Base-by-base conservation (phyloP, 2,329 filamentous ascomycete genomes). In the Botrytis galanthina region DNA sequence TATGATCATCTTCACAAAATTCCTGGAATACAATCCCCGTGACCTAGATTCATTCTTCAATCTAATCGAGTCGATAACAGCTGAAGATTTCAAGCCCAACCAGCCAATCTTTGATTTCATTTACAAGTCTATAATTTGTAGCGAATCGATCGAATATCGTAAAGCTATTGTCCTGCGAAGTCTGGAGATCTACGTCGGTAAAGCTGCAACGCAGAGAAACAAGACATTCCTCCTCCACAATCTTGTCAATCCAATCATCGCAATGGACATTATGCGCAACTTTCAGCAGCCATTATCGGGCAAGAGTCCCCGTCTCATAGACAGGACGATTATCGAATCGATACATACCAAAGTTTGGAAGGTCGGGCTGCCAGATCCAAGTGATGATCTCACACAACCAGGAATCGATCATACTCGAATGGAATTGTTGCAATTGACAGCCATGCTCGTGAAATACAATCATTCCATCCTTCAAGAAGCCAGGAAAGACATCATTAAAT, bases 401-500 rank as follows among this genome's bases (percentile, higher is more conserved):
- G 94, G 95, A 20, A 94, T 98, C 70, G 96, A 99, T 80, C 96
- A 98, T 82, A 97, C 95, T 2, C 89, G 96, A 26, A 97, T 98
- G 90, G 97, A 99, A 81, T 88, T 98, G 16, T 88, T 99, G 63
- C 97, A 99, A 81, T 88, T 98, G 62, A 98, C 96, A 9, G 95
- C 96, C 0, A 90, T 99, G 85, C 86, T 99, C 57, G 92, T 99
- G 83, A 99, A 99, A 81, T 97, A 98, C 79, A 94, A 99, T 79
- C 91, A 95, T 79, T 89, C 89, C 46, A 92, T 94, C 71, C 88
- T 99, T 1, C 93, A 97, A 77, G 96, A 98, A 79, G 91, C 93
- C 3, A 91, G 97, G 54, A 99, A 99, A 83, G 96, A 99, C 76
- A 95, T 99, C 75, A 99, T 99, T 80, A 98, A 98, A 83, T 99